phyloP scores from a whole-genome alignment of 2,329 filamentous ascomycete genomes.

The Chaetothyriales sp. region DNA sequence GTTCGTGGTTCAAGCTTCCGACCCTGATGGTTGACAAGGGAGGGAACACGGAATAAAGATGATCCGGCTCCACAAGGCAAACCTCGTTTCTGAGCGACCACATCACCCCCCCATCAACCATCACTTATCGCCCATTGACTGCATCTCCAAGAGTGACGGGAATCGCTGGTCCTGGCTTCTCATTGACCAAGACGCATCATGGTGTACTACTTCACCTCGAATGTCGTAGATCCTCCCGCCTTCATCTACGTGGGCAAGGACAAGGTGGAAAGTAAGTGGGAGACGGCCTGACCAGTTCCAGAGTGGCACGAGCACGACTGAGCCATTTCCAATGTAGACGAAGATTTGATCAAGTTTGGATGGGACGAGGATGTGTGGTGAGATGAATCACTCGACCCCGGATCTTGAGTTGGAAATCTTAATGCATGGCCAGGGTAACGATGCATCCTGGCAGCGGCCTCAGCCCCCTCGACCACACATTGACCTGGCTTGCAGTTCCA shows the following conservation, averaged over 20 bases:
- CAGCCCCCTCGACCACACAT: background rate
- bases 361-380: constrained; percentile 94
- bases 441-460: background rate
- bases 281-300: constrained; percentile 1
- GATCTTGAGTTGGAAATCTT: background rate
- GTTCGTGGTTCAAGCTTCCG: background rate
- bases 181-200: constrained; percentile 32
- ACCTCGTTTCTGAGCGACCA: background rate
- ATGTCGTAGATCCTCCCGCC: constrained; percentile 62
- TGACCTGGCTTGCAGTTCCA: constrained; percentile 52
- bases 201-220: constrained; percentile 95
- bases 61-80: background rate
- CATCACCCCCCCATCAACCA: no score
- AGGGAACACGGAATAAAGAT: background rate
- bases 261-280: constrained; percentile 80
- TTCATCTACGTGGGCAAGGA: constrained; percentile 96
- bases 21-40: background rate
- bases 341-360: constrained; percentile 87
- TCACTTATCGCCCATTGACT: no score
- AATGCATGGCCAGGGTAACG: constrained; percentile 1
- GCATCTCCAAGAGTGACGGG: background rate
- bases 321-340: constrained; percentile 45
- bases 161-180: background rate
- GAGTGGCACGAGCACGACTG: constrained; percentile 2
- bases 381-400: constrained; percentile 2